Conservation (phyloP, 345 rosid genomes). For the Linum tenue region DNA sequence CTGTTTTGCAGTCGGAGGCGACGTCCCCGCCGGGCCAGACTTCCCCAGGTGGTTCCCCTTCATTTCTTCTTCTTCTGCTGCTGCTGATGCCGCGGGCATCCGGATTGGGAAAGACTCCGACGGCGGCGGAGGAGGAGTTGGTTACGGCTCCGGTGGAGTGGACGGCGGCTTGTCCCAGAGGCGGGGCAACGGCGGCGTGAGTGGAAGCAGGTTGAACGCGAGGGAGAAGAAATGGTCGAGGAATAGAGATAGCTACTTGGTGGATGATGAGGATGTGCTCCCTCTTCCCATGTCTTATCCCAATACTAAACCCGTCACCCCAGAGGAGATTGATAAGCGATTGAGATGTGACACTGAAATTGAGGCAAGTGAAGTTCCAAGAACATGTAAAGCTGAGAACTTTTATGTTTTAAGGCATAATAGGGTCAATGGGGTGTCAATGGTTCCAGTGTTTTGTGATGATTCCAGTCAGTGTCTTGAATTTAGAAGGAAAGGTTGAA, state of each 20-base stretch:
- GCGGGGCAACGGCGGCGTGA: constrained; percentile 18
- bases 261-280: constrained; percentile 57
- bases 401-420: not conserved
- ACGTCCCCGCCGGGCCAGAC: no score
- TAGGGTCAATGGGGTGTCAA: not conserved
- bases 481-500: no score
- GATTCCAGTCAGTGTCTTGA: no score
- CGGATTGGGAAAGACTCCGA: constrained; percentile 37
- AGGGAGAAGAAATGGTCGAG: constrained; percentile 70
- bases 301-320: constrained; percentile 60
- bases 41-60: constrained; percentile 40
- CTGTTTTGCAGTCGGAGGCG: constrained; percentile 34
- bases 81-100: constrained; percentile 39
- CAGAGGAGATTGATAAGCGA: constrained; percentile 64
- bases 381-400: not conserved
- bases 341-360: constrained; percentile 60
- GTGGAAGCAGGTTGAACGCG: constrained; percentile 41
- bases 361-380: constrained; percentile 33
- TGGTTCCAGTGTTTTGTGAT: no score
- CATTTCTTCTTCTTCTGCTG: constrained; percentile 32
- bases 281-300: constrained; percentile 97
- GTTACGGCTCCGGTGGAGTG: constrained; percentile 4
- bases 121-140: constrained; percentile 20
- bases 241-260: constrained; percentile 68
- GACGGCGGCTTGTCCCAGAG: not conserved